These are phyloP conservation scores for Cryptococcus sp. DNA, from an alignment of 1,284 basidiomycete genomes.

Conservation along the genomic window DNA sequence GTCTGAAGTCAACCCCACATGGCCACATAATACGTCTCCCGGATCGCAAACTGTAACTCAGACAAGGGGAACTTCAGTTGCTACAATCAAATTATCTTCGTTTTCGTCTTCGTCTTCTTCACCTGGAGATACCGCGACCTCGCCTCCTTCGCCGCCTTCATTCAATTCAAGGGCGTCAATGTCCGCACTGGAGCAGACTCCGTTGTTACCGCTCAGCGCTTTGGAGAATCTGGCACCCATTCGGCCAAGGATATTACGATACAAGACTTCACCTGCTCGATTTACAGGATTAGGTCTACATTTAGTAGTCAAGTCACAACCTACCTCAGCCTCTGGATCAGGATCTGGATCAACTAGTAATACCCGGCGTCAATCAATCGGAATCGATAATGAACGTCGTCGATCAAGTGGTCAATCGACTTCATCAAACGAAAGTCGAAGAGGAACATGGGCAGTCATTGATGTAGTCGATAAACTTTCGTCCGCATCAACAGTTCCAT, in stretches of 20 bases:
- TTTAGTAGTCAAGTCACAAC: conserved; percentile 11
- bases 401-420: neutral
- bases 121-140: neutral
- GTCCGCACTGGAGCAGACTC: neutral
- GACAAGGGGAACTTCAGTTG: neutral
- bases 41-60: neutral
- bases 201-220: neutral
- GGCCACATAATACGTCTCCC: neutral
- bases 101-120: neutral
- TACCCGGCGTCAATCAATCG: neutral
- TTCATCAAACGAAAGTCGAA: conserved; percentile 5
- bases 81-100: neutral
- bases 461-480: conserved; percentile 24
- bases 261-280: conserved; percentile 24
- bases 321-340: conserved; percentile 4
- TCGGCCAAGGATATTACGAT: conserved; percentile 18
- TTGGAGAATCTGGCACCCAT: neutral
- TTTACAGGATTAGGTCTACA: conserved; percentile 21
- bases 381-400: neutral
- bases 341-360: conserved; percentile 2
- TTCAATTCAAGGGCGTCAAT: neutral
- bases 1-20: conserved; percentile 11
- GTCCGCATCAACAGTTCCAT: conserved; percentile 6
- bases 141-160: neutral
- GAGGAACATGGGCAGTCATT: conserved; percentile 19